These are phyloP conservation scores for Withania somnifera DNA, from an alignment of 305 asterid species.

Conservation along the genomic window DNA sequence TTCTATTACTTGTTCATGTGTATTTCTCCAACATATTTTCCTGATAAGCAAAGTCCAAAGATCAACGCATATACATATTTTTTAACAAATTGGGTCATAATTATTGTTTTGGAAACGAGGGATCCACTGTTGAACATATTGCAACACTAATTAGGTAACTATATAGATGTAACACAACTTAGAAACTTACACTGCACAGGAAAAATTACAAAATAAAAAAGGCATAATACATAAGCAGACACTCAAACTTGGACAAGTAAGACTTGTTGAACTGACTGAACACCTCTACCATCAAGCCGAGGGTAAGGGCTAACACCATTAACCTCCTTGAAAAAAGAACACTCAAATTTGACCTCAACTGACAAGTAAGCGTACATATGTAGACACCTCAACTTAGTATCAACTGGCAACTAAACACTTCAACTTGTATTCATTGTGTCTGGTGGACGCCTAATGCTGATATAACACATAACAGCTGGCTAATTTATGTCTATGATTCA, in stretches of 20 bases:
- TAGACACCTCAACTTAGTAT: neutral
- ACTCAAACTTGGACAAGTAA: neutral
- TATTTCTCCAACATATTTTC: neutral
- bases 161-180: neutral
- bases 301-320: no score
- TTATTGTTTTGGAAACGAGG: neutral
- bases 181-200: neutral
- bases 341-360: no score
- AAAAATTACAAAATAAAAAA: neutral
- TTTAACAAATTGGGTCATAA: neutral
- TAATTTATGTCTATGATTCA: no score
- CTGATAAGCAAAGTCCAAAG: neutral
- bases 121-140: neutral
- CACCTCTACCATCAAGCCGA: no score
- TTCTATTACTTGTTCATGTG: neutral
- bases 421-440: neutral
- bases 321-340: no score
- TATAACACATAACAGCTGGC: no score
- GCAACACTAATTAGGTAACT: neutral
- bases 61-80: neutral
- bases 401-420: neutral
- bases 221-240: neutral
- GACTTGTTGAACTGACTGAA: no score
- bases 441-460: no score
- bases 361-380: neutral